phyloP scores from a whole-genome alignment of 176 grass and related monocot species.

The Triticum dicoccoides region DNA sequence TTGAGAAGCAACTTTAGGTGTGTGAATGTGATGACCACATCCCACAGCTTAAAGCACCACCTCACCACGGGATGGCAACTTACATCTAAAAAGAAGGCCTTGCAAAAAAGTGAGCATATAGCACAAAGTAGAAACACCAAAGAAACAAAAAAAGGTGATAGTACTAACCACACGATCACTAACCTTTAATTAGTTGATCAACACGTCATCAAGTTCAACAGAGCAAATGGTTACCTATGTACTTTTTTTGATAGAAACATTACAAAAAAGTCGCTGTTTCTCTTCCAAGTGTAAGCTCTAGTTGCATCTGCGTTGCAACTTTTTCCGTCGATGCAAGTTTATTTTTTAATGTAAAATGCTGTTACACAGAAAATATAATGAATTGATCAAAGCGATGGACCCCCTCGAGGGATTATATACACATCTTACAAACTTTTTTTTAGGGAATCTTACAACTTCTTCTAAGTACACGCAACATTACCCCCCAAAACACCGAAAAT shows the following conservation, averaged over 20 bases:
- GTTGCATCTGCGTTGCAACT: not conserved
- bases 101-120: not conserved
- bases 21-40: constrained; percentile 23
- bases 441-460: too few species aligned
- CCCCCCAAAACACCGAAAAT: too few species aligned
- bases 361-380: not conserved
- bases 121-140: not conserved
- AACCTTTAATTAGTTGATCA: constrained; percentile 10
- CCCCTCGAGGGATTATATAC: not conserved
- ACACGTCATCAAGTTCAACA: not conserved
- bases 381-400: not conserved
- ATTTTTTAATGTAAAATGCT: not conserved
- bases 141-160: not conserved
- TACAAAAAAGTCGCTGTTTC: not conserved
- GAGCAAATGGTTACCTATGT: not conserved
- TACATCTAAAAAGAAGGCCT: not conserved
- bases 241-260: not conserved
- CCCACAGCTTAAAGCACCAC: constrained; percentile 14
- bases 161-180: not conserved
- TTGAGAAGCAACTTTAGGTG: not conserved
- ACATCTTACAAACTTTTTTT: too few species aligned
- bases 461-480: too few species aligned
- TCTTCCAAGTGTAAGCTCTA: not conserved
- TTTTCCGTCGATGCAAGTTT: not conserved
- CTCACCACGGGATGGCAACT: constrained; percentile 13